Evolutionary conservation across 1,139 yeast species (phyloP).

Genomic region (Saccharomyces pastorianus): DNA sequence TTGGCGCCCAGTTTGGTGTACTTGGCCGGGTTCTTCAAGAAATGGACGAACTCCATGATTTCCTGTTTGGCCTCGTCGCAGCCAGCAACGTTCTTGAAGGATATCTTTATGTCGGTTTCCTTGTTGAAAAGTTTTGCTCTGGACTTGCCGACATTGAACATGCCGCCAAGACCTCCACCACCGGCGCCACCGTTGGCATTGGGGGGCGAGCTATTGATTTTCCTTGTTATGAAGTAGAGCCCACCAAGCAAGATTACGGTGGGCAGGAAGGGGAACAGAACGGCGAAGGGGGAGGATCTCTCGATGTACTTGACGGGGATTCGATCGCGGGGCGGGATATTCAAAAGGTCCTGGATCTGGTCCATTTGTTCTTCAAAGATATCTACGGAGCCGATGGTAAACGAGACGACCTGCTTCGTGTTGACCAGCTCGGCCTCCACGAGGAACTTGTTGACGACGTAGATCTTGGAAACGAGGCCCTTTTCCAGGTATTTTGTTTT

Average conservation of each 20-base stretch:
- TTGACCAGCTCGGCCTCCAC: slow-evolving; percentile 66
- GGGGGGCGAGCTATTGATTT: slow-evolving; percentile 37
- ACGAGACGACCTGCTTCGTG: slow-evolving; percentile 36
- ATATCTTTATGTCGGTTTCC: slow-evolving; percentile 80
- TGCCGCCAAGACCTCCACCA: slow-evolving; percentile 44
- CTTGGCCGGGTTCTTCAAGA: slow-evolving; percentile 78
- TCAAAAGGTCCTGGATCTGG: slow-evolving; percentile 61
- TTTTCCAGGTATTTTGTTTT: slow-evolving; percentile 72
- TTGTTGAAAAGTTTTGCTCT: slow-evolving; percentile 88
- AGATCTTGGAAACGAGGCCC: slow-evolving; percentile 69
- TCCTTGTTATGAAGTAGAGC: slow-evolving; percentile 61
- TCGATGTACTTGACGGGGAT: slow-evolving; percentile 77
- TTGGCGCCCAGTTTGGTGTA: slow-evolving; percentile 91
- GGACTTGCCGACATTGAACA: slow-evolving; percentile 72
- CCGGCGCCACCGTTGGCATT: slow-evolving; percentile 6
- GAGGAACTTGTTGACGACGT: slow-evolving; percentile 67
- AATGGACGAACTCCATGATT: slow-evolving; percentile 93
- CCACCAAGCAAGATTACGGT: slow-evolving; percentile 82
- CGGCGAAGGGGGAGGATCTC: slow-evolving; percentile 55
- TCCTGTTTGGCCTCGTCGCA: slow-evolving; percentile 97
- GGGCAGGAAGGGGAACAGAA: slow-evolving; percentile 71
- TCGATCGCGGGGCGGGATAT: slow-evolving; percentile 54
- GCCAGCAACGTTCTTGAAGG: slow-evolving; percentile 93
- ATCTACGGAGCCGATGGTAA: slow-evolving; percentile 87
- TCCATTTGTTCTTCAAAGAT: slow-evolving; percentile 81